A percentile compares a stretch with the other conserved stretches of the same genome.
phyloP scores from a whole-genome alignment of 352 stramenopile genomes.

The Pythium vanterpoolii region DNA sequence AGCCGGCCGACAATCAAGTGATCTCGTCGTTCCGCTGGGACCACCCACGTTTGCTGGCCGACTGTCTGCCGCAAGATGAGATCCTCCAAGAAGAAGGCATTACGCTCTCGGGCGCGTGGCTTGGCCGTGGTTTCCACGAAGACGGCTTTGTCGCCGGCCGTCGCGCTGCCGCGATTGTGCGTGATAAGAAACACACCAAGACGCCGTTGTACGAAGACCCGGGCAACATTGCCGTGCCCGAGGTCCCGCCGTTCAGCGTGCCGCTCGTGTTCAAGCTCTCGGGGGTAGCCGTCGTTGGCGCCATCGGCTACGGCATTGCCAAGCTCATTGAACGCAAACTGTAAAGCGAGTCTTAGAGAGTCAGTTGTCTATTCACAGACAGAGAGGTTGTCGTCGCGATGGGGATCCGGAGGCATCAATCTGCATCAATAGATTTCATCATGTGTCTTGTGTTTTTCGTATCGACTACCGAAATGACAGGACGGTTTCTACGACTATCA shows the following conservation, averaged over 20 bases:
- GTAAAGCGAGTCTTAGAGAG: conserved; percentile 8
- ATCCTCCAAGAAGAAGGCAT: conserved; percentile 84
- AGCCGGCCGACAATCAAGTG: conserved; percentile 40
- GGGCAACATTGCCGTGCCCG: conserved; percentile 68
- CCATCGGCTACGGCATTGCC: conserved; percentile 57
- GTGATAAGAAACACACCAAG: conserved; percentile 68
- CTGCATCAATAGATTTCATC: conserved; percentile 8
- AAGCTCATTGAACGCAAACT: conserved; percentile 45
- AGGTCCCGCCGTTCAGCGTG: conserved; percentile 71
- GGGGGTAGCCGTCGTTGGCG: conserved; percentile 45
- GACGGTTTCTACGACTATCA: neutral
- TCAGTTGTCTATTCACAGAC: too few relatives aligned
- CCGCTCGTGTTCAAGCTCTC: conserved; percentile 64
- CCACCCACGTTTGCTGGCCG: conserved; percentile 75
- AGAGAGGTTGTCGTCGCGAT: too few relatives aligned
- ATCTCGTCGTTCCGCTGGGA: conserved; percentile 85
- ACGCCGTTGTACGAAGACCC: conserved; percentile 81
- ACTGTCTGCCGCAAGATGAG: conserved; percentile 84
- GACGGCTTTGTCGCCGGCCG: conserved; percentile 84
- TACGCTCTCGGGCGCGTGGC: conserved; percentile 75
- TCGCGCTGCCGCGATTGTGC: conserved; percentile 71
- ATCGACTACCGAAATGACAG: neutral
- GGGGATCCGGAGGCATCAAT: neutral
- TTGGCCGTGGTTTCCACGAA: conserved; percentile 85
- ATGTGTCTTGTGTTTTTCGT: too few relatives aligned